phyloP scores from a whole-genome alignment of 2,329 filamentous ascomycete species.

The Whalleya microplaca region DNA sequence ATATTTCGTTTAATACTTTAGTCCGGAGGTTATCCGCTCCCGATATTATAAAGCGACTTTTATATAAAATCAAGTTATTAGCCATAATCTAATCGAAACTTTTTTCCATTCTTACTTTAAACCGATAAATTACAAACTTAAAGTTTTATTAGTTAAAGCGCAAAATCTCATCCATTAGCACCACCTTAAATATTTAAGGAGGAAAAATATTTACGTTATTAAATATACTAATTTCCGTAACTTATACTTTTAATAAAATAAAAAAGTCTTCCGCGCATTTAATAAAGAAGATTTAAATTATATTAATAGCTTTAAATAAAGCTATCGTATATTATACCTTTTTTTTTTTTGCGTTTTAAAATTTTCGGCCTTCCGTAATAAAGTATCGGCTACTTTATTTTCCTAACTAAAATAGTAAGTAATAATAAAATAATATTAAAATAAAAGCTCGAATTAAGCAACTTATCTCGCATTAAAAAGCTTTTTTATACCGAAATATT shows the following conservation, averaged over 20 bases:
- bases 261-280: too few species aligned
- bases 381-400: neutral
- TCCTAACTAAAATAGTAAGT: neutral
- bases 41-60: neutral
- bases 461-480: neutral
- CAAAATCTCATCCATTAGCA: too few species aligned
- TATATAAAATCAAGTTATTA: conserved; percentile 2
- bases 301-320: neutral
- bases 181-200: too few species aligned
- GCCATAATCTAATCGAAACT: neutral
- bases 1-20: too few species aligned
- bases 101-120: neutral
- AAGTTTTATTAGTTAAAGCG: too few species aligned
- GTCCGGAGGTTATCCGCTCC: neutral
- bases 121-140: too few species aligned
- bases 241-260: too few species aligned
- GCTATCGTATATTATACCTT: neutral
- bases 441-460: neutral
- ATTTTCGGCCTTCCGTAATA: neutral
- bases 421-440: conserved; percentile 2
- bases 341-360: neutral
- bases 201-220: too few species aligned
- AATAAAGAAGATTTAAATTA: too few species aligned
- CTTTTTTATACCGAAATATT: conserved; percentile 1
- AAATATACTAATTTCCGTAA: too few species aligned